Conservation (phyloP, 177 flowering plant genomes). For the Vitis hybrid region DNA sequence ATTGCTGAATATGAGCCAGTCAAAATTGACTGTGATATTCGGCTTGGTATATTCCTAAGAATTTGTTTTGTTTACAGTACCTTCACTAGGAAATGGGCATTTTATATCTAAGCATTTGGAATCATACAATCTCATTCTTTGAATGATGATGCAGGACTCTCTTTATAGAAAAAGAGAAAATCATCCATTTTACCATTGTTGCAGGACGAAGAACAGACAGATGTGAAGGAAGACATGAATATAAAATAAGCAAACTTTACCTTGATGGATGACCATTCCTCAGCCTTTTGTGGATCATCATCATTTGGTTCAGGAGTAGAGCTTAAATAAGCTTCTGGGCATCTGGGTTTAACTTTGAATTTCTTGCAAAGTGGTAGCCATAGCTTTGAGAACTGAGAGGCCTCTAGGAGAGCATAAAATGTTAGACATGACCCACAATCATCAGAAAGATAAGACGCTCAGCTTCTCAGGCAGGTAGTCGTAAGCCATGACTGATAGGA, state of each 20-base stretch:
- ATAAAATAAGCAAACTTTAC: slow-evolving; percentile 2
- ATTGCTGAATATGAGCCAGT: too few species aligned
- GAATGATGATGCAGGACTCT: too few species aligned
- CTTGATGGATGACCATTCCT: slow-evolving; percentile 27
- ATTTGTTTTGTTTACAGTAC: too few species aligned
- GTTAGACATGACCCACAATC: slow-evolving; percentile 50
- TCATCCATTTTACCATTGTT: too few species aligned
- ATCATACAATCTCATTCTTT: too few species aligned
- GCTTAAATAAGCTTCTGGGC: slow-evolving; percentile 37
- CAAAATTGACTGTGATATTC: too few species aligned
- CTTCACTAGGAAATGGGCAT: too few species aligned
- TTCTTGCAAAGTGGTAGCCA: slow-evolving; percentile 54
- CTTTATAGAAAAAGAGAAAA: too few species aligned
- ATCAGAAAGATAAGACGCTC: slow-evolving; percentile 42
- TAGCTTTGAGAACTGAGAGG: slow-evolving; percentile 30
- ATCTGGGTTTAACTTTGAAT: slow-evolving; percentile 35
- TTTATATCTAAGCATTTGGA: too few species aligned
- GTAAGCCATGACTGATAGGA: slow-evolving; percentile 46
- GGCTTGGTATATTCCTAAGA: too few species aligned
- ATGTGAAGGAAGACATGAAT: too few species aligned
- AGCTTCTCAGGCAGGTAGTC: slow-evolving; percentile 44
- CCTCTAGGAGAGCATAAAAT: slow-evolving; percentile 46
- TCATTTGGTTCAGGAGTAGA: neutral
- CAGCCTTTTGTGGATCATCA: neutral
- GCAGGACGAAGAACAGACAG: too few species aligned